phyloP scores from a whole-genome alignment of 331 rosid species.

The Malus hybrid region DNA sequence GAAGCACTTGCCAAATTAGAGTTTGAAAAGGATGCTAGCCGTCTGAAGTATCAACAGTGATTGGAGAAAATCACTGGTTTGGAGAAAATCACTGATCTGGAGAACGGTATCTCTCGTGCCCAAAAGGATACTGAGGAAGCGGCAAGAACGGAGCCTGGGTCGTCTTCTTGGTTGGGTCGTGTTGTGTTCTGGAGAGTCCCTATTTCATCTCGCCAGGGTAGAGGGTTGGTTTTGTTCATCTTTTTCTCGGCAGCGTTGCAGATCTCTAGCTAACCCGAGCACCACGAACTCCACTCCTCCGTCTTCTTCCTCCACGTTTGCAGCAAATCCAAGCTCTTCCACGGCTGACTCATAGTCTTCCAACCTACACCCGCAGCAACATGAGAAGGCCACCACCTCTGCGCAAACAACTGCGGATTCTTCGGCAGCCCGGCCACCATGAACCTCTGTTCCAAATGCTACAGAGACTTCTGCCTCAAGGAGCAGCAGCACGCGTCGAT shows the following conservation, averaged over 20 bases:
- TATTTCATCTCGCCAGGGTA: too few relatives aligned
- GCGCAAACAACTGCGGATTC: conserved; percentile 80
- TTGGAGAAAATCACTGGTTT: conserved; percentile 46
- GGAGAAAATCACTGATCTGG: conserved; percentile 21
- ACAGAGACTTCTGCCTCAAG: conserved; percentile 41
- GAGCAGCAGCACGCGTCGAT: conserved; percentile 62
- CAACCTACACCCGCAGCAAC: too few relatives aligned
- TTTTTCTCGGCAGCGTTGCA: too few relatives aligned
- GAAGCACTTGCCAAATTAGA: conserved; percentile 48
- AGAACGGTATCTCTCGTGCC: conserved; percentile 40
- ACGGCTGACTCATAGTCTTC: too few relatives aligned
- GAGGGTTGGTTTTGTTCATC: too few relatives aligned
- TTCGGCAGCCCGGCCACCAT: conserved; percentile 67
- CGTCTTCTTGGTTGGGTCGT: too few relatives aligned
- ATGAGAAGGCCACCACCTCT: conserved; percentile 56
- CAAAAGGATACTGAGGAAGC: conserved; percentile 38
- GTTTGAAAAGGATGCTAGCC: conserved; percentile 62
- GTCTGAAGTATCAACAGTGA: conserved; percentile 63
- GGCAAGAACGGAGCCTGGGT: too few relatives aligned
- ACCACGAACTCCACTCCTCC: too few relatives aligned
- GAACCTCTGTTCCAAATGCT: conserved; percentile 79
- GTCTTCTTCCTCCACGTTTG: too few relatives aligned
- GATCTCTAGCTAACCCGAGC: too few relatives aligned
- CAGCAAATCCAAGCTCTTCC: too few relatives aligned
- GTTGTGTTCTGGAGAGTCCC: too few relatives aligned